Evolutionary conservation across 177 flowering plant species (phyloP), one percentile per base, ranked within the genome.

Genomic region (Vitis hybrid): DNA sequence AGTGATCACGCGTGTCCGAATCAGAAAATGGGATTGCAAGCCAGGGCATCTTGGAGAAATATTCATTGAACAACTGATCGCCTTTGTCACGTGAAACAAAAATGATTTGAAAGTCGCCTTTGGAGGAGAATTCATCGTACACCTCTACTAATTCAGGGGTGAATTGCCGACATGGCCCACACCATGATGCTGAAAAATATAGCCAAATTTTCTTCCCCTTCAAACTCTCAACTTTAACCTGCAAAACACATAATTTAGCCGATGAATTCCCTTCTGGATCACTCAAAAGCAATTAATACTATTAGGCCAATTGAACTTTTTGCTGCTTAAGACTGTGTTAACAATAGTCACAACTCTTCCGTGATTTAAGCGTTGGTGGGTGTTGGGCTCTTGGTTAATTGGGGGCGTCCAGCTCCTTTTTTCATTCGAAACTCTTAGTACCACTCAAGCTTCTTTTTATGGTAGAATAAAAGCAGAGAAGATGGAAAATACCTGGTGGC

Each of bases 21-120:
- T 91, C 93, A 23, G 89, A 80, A 70, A 85, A 87, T 1, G 97
- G 97, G 54, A 87, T 62, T 0, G 86, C 91, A 58, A 87, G 83
- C 87, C 91, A 87, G 52, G 91, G 87, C 88, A 87, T 87, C 75
- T 82, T 79, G 40, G 85, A 82, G 77, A 87, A 85, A 71, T 87
- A 85, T 3, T 18, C 56, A 11, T 73, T 62, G 62, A 82, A 85
- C 0, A 88, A 75, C 50, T 82, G 81, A 11, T 82, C 82, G 68
- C 85, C 81, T 59, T 66, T 30, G 71, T 87, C 88, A 2, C 52
- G 76, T 23, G 88, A 79, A 34, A 82, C 26, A 45, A 82, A 85
- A 21, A 83, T 66, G 50, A 85, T 19, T 70, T 85, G 85, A 57
- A 87, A 80, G 15, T 82, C 80, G 13, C 81, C 80, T 48, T 71